A percentile compares a stretch with the other conserved stretches of the same genome.
Evolutionary conservation across 371 early-diverging fungal genomes (phyloP).

Genomic region (Syncephalastrum contaminatum): DNA sequence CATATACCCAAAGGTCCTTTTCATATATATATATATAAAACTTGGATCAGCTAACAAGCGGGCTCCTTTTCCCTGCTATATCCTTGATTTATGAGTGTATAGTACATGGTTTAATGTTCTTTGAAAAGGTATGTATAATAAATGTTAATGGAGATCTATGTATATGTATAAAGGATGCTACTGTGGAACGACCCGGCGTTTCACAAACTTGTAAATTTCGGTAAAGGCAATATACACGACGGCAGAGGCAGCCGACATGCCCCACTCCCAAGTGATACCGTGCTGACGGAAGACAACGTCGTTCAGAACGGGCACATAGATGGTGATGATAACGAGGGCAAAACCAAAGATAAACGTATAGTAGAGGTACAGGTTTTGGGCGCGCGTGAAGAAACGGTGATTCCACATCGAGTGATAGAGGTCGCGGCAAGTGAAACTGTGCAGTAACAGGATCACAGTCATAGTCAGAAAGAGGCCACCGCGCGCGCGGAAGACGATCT

Average conservation of each 20-base stretch:
- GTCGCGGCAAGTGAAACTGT: constrained; percentile 75
- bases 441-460: constrained; percentile 64
- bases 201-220: constrained; percentile 55
- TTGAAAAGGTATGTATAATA: no score
- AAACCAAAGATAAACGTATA: constrained; percentile 54
- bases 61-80: no score
- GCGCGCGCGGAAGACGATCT: constrained; percentile 72
- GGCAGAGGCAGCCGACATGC: constrained; percentile 57
- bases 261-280: constrained; percentile 78
- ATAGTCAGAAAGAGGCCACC: constrained; percentile 69
- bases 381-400: constrained; percentile 34
- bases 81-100: no score
- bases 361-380: constrained; percentile 60
- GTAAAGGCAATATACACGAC: constrained; percentile 58
- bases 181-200: constrained; percentile 22
- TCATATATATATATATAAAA: no score
- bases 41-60: no score
- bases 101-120: no score
- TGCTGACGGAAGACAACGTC: constrained; percentile 66
- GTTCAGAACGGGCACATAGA: constrained; percentile 75
- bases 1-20: no score
- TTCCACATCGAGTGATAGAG: constrained; percentile 58
- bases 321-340: constrained; percentile 52
- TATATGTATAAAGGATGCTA: background rate
- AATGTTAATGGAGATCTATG: no score